Conservation (phyloP, 148 eudicot species). For the Heliosperma pusillum region DNA sequence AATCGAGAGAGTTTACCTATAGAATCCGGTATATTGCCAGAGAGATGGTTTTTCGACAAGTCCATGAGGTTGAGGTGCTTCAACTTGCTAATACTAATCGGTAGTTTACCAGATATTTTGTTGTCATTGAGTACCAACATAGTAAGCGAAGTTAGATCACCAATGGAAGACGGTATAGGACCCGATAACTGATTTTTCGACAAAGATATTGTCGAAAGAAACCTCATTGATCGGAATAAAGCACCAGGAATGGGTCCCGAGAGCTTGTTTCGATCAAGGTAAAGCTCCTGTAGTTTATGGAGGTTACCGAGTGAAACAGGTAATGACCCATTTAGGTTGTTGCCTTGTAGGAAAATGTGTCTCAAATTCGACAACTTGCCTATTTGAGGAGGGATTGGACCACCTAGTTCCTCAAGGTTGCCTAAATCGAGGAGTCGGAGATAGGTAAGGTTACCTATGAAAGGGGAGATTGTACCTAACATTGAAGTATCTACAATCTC, state of each 20-base stretch:
- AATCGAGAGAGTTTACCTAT: conserved; percentile 49
- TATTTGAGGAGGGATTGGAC: conserved; percentile 53
- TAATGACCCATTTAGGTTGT: conserved; percentile 49
- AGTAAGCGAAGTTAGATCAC: conserved; percentile 27
- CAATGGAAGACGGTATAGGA: conserved; percentile 49
- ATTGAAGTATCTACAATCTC: conserved; percentile 55
- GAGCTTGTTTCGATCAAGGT: conserved; percentile 40
- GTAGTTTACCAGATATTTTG: conserved; percentile 45
- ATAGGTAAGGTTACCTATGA: conserved; percentile 52
- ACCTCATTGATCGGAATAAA: conserved; percentile 34
- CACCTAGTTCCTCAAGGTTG: conserved; percentile 43
- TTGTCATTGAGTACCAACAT: conserved; percentile 46
- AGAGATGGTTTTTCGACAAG: conserved; percentile 49
- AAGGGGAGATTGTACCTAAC: conserved; percentile 60
- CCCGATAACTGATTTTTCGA: conserved; percentile 52
- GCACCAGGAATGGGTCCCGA: conserved; percentile 37
- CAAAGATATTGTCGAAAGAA: conserved; percentile 40
- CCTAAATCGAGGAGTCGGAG: conserved; percentile 60
- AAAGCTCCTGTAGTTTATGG: conserved; percentile 31
- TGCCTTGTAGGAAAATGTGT: conserved; percentile 44
- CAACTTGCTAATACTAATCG: conserved; percentile 47
- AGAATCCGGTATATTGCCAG: conserved; percentile 49
- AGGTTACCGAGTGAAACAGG: conserved; percentile 46
- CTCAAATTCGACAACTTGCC: conserved; percentile 40
- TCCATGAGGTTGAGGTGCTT: conserved; percentile 39